Base-by-base conservation (phyloP, 1,284 basidiomycete species). In the Ganoderma multipileum region DNA sequence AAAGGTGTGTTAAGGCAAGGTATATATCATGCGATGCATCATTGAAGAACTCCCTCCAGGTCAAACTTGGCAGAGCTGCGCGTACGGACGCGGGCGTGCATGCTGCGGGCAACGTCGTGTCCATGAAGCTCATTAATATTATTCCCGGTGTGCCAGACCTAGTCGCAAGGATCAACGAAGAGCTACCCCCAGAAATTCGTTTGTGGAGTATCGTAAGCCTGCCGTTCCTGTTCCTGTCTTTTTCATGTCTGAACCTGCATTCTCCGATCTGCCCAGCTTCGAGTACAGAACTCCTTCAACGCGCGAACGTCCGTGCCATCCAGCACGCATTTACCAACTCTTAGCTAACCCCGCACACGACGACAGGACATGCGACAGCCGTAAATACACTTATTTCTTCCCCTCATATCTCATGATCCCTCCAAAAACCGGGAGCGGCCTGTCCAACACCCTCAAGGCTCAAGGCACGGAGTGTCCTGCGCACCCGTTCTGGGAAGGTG, bases 21-120 rank as follows among this genome's bases (percentile, higher is more conserved):
- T 41, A 44, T 33, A 30, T 18, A 38, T 33, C 38, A 23, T 47
- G 18, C 41, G 7, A 12, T 26, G 38, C 3, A n/a, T 41, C 26
- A 5, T 41, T 26, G 28, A 12, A 36, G 50, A 6, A 12, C 11
- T 33, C 2, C 1, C 7, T 33, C 12, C 59, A 95, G 94, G 93
- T 97, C 64, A 89, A 87, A 61, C 87, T 99, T 16, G 91, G 91
- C 57, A 89, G 98, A 47, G 95, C 97, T 2, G 98, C 98, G 7
- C 86, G 98, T 2, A 99, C 98, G 0, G 98, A 99, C 79, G 94
- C 97, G 1, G 98, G 98, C 23, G 98, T 99, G 6, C 97, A 99
- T 78, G 98, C 98, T 6, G 97, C 96, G 8, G 95, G 97, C 14
- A 99, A 99, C 78, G 85, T 96, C 36, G 91, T 98, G 18, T 95